These are phyloP conservation scores for Davidsoniella neocaledoniae DNA, from an alignment of 2,329 filamentous ascomycete genomes.

Conservation along the genomic window DNA sequence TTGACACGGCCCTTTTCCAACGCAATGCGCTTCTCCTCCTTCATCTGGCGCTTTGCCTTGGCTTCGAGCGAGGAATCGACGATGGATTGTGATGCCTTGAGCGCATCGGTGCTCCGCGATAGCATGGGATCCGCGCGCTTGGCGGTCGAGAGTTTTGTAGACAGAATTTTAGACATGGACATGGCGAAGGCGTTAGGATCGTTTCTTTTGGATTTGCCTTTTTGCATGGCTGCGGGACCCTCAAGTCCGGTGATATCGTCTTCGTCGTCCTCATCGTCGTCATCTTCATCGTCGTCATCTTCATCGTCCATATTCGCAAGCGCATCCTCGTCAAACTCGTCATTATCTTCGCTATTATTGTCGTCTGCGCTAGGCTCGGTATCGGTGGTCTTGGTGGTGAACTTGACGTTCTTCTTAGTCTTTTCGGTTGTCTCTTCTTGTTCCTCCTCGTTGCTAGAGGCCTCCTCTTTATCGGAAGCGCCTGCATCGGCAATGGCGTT, in stretches of 20 bases:
- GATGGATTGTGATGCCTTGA: constrained; percentile 53
- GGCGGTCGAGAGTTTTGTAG: constrained; percentile 67
- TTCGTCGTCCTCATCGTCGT: constrained; percentile 16
- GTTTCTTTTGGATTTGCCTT: constrained; percentile 63
- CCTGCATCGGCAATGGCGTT: constrained; percentile 32
- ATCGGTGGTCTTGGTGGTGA: constrained; percentile 13
- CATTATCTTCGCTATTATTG: constrained; percentile 17
- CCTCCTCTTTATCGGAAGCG: constrained; percentile 21
- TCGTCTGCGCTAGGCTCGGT: constrained; percentile 16
- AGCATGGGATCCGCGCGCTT: constrained; percentile 85
- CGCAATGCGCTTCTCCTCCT: constrained; percentile 62
- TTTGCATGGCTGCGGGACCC: constrained; percentile 15
- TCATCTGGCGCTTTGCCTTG: constrained; percentile 62
- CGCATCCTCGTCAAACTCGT: constrained; percentile 18
- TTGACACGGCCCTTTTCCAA: constrained; percentile 75
- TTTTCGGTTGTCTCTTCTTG: constrained; percentile 20
- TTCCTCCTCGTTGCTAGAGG: constrained; percentile 19
- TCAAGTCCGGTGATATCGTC: constrained; percentile 22
- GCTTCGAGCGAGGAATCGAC: constrained; percentile 64
- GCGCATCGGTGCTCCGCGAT: constrained; percentile 60
- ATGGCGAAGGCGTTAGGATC: constrained; percentile 83
- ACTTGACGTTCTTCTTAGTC: constrained; percentile 13
- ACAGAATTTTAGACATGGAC: constrained; percentile 83
- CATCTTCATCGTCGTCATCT: constrained; percentile 15
- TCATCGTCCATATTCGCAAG: constrained; percentile 17